Conservation (phyloP, 2,329 filamentous ascomycete species). For the Cercospora janseana region DNA sequence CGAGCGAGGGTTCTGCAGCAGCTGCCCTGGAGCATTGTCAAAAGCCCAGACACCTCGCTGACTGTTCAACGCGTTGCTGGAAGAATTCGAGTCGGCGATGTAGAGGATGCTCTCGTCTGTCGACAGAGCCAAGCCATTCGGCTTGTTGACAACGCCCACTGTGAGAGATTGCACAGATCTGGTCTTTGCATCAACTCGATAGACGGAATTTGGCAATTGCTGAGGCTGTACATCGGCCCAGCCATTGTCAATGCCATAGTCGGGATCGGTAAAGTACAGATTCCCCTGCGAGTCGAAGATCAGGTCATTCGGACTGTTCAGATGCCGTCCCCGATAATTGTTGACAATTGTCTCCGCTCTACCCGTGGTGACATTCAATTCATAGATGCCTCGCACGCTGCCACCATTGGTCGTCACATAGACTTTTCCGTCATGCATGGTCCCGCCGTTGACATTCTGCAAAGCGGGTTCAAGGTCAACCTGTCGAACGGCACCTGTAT, state of each 20-base stretch:
- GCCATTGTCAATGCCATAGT: constrained; percentile 43
- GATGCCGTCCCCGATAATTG: constrained; percentile 60
- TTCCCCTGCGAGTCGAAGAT: constrained; percentile 48
- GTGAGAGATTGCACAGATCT: constrained; percentile 54
- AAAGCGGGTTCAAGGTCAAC: constrained; percentile 26
- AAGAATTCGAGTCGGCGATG: constrained; percentile 29
- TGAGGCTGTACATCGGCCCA: constrained; percentile 54
- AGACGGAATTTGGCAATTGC: constrained; percentile 57
- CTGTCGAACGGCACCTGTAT: constrained; percentile 23
- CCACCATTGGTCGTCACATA: constrained; percentile 31
- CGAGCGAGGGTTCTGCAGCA: constrained; percentile 35
- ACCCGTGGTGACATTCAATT: constrained; percentile 22
- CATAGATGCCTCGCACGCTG: constrained; percentile 26
- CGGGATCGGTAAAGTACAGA: constrained; percentile 35
- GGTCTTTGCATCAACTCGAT: constrained; percentile 53
- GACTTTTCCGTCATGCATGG: constrained; percentile 24
- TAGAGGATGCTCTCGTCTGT: constrained; percentile 30
- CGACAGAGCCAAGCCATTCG: constrained; percentile 31
- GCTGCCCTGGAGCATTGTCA: constrained; percentile 20
- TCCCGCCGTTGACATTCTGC: constrained; percentile 31
- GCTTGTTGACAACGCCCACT: constrained; percentile 42
- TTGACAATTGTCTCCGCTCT: constrained; percentile 48
- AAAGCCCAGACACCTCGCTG: constrained; percentile 44
- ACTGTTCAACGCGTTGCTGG: constrained; percentile 12
- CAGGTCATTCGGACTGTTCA: constrained; percentile 61